These are phyloP conservation scores for Cordyceps fumosorosea DNA, from an alignment of 2,329 filamentous ascomycete species.

Conservation along the genomic window DNA sequence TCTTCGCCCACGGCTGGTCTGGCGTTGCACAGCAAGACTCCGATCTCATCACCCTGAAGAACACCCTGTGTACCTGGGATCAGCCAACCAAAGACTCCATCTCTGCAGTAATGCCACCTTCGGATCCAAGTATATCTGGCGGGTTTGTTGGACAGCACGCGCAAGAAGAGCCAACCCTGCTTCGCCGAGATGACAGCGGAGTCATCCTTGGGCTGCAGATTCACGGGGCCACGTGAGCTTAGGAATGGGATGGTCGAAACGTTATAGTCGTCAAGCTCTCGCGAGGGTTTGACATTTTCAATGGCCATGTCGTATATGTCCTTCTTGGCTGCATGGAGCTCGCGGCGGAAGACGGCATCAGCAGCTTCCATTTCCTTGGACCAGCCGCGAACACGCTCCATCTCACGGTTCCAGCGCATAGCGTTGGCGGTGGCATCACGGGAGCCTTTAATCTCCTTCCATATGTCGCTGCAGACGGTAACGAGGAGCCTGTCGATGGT, in stretches of 20 bases:
- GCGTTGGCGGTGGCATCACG: constrained; percentile 61
- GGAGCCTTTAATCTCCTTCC: constrained; percentile 73
- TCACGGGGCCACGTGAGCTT: constrained; percentile 62
- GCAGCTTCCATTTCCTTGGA: constrained; percentile 86
- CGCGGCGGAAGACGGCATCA: constrained; percentile 75
- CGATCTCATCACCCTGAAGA: constrained; percentile 92
- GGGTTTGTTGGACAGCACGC: constrained; percentile 78
- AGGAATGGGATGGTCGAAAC: constrained; percentile 84
- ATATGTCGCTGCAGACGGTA: constrained; percentile 76
- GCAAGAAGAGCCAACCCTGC: constrained; percentile 88
- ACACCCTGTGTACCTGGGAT: constrained; percentile 80
- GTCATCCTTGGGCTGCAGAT: constrained; percentile 49
- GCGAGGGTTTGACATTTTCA: constrained; percentile 65
- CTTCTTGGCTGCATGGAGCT: constrained; percentile 70
- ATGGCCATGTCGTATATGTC: constrained; percentile 77
- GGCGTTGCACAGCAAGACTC: constrained; percentile 87
- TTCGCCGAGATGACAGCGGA: constrained; percentile 61
- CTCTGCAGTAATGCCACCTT: constrained; percentile 92
- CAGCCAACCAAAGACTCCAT: constrained; percentile 94
- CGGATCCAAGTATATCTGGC: constrained; percentile 84
- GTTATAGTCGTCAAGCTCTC: constrained; percentile 90
- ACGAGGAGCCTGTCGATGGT: constrained; percentile 83
- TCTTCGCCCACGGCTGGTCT: constrained; percentile 90
- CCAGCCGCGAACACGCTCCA: constrained; percentile 91
- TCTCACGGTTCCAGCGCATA: constrained; percentile 65